Evolutionary conservation across 169 alveolate genomes (phyloP).

Genomic region (Plasmodium berghei): DNA sequence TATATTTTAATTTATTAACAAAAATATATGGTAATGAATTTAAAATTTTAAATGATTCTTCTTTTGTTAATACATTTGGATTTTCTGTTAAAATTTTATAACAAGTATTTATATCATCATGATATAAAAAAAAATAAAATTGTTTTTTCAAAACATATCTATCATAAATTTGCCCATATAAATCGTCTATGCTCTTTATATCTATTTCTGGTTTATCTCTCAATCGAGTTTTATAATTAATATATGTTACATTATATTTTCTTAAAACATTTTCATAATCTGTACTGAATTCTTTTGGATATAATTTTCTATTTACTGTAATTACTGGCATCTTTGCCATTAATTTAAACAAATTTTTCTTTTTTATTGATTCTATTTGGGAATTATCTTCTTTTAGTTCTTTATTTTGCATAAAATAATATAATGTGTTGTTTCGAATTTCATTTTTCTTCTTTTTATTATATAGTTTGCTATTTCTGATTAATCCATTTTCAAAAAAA

Average conservation of each 20-base stretch:
- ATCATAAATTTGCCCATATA: conserved; percentile 84
- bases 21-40: conserved; percentile 81
- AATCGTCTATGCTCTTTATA: conserved; percentile 78
- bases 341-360: neutral
- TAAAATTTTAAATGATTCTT: conserved; percentile 79
- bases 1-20: conserved; percentile 76
- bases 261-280: conserved; percentile 84
- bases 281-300: conserved; percentile 66
- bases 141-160: conserved; percentile 83
- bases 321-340: conserved; percentile 66
- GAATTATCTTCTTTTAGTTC: too few relatives aligned
- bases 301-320: conserved; percentile 43
- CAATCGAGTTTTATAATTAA: conserved; percentile 86
- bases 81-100: conserved; percentile 80
- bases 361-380: neutral
- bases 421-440: too few relatives aligned
- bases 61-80: conserved; percentile 79
- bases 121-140: conserved; percentile 81
- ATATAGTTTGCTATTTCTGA: too few relatives aligned
- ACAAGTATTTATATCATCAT: conserved; percentile 84
- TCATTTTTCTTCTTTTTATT: too few relatives aligned
- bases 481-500: too few relatives aligned
- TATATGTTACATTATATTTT: conserved; percentile 78
- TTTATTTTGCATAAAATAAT: too few relatives aligned
- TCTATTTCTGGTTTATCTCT: conserved; percentile 81